A percentile compares a stretch with the other conserved stretches of the same genome.
These are phyloP conservation scores for Aegilops speltoides DNA, from an alignment of 176 grass and related monocot genomes.

Conservation along the genomic window DNA sequence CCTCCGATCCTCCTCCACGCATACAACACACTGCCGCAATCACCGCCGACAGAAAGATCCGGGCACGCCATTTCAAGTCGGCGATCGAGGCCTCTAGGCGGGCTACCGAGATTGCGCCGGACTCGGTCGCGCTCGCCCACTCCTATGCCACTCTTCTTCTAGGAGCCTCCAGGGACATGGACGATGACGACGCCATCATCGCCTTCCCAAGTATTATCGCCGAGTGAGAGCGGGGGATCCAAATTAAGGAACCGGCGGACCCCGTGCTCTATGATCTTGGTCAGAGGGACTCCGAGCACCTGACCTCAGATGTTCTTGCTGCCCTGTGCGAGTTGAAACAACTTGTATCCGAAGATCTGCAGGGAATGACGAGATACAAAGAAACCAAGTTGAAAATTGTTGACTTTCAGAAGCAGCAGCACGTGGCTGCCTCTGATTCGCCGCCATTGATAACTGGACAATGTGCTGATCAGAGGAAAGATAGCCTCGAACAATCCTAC, in stretches of 20 bases:
- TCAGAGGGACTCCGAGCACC: neutral
- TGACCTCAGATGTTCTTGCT: neutral
- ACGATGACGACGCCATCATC: neutral
- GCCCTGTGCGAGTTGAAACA: neutral
- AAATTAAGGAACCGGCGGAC: neutral
- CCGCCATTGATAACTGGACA: neutral
- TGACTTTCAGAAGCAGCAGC: neutral
- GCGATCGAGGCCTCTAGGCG: neutral
- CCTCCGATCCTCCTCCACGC: neutral
- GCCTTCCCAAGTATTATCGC: neutral
- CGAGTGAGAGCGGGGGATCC: neutral
- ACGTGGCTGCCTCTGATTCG: neutral
- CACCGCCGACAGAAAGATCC: slow-evolving; percentile 6
- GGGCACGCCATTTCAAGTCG: neutral
- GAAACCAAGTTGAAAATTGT: neutral
- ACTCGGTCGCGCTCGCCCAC: neutral
- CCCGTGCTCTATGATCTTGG: neutral
- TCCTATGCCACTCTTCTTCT: neutral
- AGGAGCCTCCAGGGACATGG: neutral
- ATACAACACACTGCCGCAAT: neutral
- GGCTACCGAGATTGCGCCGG: neutral
- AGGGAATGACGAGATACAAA: neutral
- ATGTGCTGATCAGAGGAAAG: slow-evolving; percentile 46
- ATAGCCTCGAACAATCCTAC: neutral
- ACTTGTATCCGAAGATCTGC: neutral